Base-by-base conservation (phyloP, 2,329 filamentous ascomycete genomes). In the Penicillium brevicompactum region DNA sequence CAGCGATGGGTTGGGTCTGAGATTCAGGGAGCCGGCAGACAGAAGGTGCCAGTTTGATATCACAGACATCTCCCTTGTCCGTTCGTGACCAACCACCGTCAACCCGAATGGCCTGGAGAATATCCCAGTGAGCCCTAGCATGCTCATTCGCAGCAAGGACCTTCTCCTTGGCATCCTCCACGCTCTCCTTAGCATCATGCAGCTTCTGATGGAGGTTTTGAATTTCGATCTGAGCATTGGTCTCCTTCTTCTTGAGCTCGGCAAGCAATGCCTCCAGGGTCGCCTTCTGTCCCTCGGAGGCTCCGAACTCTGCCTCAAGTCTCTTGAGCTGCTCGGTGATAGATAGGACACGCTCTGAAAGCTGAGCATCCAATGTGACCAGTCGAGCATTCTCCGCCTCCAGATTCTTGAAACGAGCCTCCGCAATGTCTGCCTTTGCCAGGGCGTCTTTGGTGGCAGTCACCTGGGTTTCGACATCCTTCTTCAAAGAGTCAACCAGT, bases 1-100 rank as follows among this genome's bases (percentile, higher is more conserved):
- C 38, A 5, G 38, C 4, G n/a, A 21, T 41, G n/a, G 38, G 38
- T 16, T 41, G 16, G 9, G 38, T 6, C 38, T 21, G 16, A 10
- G n/a, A 41, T 16, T 9, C 38, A 21, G 38, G 38, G 9, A 41
- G 18, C 18, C 21, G n/a, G 34, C 34, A 37, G 14, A 37, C 8
- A 8, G 5, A 37, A n/a, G 34, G 14, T 7, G 34, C 34, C 14
- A 37, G 13, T 37, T n/a, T 37, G 13, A 37, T n/a, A 8, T 41
- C 38, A 16, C 38, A 41, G 10, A 9, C 4, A 42, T 49, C 18
- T 18, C 8, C 16, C 21, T 31, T 21, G n/a, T 42, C 34, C 13
- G 47, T 42, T 18, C 37, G 47, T 21, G 30, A 13, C 47, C 47
- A 49, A 22, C 47, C 24, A 42, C 47, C 47, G n/a, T 49, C 47